Evolutionary conservation across 768 basidiomycete genomes (phyloP), one percentile per base, ranked within the genome.

Genomic region (Macrolepiota albuminosa): DNA sequence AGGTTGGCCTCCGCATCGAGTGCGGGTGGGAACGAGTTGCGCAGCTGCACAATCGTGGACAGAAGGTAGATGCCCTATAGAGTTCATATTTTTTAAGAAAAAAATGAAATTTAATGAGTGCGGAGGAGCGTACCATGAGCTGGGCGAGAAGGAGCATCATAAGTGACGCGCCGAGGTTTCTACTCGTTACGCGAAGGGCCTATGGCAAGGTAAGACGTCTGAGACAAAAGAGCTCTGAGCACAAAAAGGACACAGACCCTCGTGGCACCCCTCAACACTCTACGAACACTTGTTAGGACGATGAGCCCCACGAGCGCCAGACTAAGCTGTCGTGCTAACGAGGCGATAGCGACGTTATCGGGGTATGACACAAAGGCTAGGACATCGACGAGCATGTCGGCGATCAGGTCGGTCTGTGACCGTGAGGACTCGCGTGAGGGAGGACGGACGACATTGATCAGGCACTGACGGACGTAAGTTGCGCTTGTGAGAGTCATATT

Each of bases 61-160:
- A 94, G 82, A 39, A 93, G 81, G 69, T 94, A 94, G 46, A 90
- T 88, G 11, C 87, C 89, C 91, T 93, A 63, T 18, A 18, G 26
- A 21, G 18, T 7, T 21, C n/a, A 29, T 4, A 31, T 37, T 29
- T 21, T 21, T 21, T 21, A 21, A 29, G 29, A 8, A 8, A 39
- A 1, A 29, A 10, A 24, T 26, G 40, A 63, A 40, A 16, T 24
- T 33, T 21, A 14, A 36, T 18, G 10, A 29, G 42, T 18, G 36
- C n/a, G 33, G 57, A 43, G 33, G 18, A 40, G 26, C 47, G 26
- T 63, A 91, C 91, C 91, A 94, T 92, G 50, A 94, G 77, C 68
- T 94, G 91, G 7, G 91, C 87, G 26, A 94, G 79, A 10, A 88
- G 71, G 34, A 94, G 80, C 29, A 93, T 70, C 81, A 93, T 87